Evolutionary conservation across 441 rosid species (phyloP).

Genomic region (Manihot esculenta): DNA sequence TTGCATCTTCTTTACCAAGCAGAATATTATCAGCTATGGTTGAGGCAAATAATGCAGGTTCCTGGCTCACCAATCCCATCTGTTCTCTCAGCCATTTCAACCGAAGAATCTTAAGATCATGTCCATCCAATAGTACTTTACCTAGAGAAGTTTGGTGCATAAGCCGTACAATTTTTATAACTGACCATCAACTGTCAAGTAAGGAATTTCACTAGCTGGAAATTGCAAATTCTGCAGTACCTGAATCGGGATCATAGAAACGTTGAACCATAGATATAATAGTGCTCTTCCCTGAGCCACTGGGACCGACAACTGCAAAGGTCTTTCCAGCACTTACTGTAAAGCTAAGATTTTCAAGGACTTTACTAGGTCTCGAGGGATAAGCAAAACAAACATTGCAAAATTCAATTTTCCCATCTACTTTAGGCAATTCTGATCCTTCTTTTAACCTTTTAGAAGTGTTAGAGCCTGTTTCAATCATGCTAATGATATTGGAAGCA

Average conservation of each 20-base stretch:
- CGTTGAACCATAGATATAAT: constrained; percentile 80
- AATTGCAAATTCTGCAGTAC: constrained; percentile 21
- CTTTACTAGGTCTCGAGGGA: constrained; percentile 57
- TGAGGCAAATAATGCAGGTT: constrained; percentile 78
- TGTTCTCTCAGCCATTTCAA: constrained; percentile 79
- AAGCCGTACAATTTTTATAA: constrained; percentile 7
- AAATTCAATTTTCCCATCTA: constrained; percentile 64
- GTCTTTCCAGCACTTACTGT: constrained; percentile 56
- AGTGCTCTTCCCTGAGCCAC: constrained; percentile 93
- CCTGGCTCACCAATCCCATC: constrained; percentile 86
- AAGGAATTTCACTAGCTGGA: background rate
- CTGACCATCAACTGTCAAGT: background rate
- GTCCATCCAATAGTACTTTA: constrained; percentile 60
- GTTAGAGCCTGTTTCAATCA: constrained; percentile 43
- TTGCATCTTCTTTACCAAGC: constrained; percentile 62
- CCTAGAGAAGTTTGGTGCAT: constrained; percentile 36
- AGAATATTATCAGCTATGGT: constrained; percentile 61
- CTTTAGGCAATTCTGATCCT: constrained; percentile 39
- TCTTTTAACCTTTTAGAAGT: constrained; percentile 27
- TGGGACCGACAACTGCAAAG: constrained; percentile 75
- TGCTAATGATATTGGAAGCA: constrained; percentile 58
- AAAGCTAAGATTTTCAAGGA: constrained; percentile 67
- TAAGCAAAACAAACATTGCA: constrained; percentile 56
- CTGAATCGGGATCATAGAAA: constrained; percentile 77
- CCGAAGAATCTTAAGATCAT: constrained; percentile 48